Evolutionary conservation across 345 rosid species (phyloP), one percentile per base, ranked within the genome.

Genomic region (Trapa incisa): DNA sequence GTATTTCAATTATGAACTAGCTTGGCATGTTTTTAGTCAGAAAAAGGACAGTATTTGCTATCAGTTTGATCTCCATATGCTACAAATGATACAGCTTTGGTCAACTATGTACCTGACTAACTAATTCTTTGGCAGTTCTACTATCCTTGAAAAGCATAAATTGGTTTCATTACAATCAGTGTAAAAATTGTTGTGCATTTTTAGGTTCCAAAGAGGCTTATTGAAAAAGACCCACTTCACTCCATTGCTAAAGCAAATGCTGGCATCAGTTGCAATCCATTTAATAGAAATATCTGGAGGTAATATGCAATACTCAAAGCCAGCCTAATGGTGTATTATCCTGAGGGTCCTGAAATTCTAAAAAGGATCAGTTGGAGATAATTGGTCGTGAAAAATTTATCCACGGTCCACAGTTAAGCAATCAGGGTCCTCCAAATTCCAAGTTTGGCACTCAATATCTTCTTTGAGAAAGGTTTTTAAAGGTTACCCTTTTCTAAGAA

Each of bases 321-420:
- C 65, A 67, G 67, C 62, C 37, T 52, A 65, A 22, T 37, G 39
- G 37, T 47, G 62, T 38, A 35, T 52, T 52, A 52, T n/a, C 17
- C 17, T 7, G 9, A 5, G 68, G 65, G 62, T 73, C 16, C 48
- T 65, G 41, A 65, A 75, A 65, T 45, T 50, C 66, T 64, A n/a
- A 47, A 73, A 64, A 65, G 54, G 47, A 22, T 50, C 36, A 29
- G 65, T 71, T 36, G 72, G 37, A 15, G 66, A 69, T 61, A 48
- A 52, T 5, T 38, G 67, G 74, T 78, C 70, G 77, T 37, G 72
- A 57, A 70, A 58, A 69, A 66, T 61, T 32, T 65, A 81, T 80
- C 81, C 84, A 68, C 70, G 61, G 78, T 76, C 81, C 74, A 71
- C 67, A 66, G 74, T 57, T 67, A 80, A 53, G 60, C 61, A 22